Evolutionary conservation across 2,329 filamentous ascomycete species (phyloP), one percentile per base, ranked within the genome.

Genomic region (Paradendryphiella salina): DNA sequence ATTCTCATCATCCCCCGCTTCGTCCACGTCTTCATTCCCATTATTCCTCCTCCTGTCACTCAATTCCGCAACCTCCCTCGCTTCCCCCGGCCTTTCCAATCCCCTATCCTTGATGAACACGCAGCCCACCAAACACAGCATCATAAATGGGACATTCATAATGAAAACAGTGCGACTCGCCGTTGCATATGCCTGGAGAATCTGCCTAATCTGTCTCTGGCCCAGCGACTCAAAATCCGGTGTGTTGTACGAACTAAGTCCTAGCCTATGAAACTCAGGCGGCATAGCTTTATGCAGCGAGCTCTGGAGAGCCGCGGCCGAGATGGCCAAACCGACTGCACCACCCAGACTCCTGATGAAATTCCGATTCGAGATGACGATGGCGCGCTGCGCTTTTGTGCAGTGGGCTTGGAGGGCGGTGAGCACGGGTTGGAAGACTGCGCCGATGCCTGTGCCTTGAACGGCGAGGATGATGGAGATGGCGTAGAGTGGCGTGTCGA

Each of bases 361-460:
- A 58, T 87, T 87, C 1, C 84, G 77, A 43, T 81, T 80, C 2
- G 81, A 82, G 29, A 85, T 86, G 15, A 85, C 79, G 1, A 86
- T 80, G 0, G 85, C 84, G 15, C 84, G 77, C 35, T 85, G 79
- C 0, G 77, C 70, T 62, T 82, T 83, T 1, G 76, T 73, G 17
- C 59, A 61, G 31, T 68, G 64, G 0, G 82, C 81, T 63, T 85
- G 82, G 11, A 82, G 66, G 76, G 50, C 50, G 14, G 41, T 29
- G 15, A 53, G 46, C n/a, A 44, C 29, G 7, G 79, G 79, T 51
- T 82, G 79, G 54, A 81, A 80, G 4, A 76, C 73, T 50, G 75
- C 76, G 1, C 84, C 84, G 0, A 83, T 72, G 13, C 61, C 63
- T 5, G 55, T 23, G 13, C 65, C 65, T 8, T 83, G 82, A 2